phyloP scores from a whole-genome alignment of 2,329 filamentous ascomycete genomes.

The Coniochaeta pulveracea region DNA sequence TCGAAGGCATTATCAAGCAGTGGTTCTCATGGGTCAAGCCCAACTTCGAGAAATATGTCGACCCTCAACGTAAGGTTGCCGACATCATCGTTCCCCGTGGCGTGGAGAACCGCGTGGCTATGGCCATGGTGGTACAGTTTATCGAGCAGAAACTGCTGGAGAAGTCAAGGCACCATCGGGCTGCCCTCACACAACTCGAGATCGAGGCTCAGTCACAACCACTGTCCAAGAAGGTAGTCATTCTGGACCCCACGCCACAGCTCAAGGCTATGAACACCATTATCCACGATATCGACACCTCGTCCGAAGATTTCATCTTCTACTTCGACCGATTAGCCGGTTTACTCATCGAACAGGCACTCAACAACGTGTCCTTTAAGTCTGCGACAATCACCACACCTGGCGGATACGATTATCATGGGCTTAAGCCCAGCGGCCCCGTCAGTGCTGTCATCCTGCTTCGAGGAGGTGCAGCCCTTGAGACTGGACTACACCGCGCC shows the following conservation, averaged over 20 bases:
- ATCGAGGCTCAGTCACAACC: constrained; percentile 58
- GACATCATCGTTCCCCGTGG: constrained; percentile 93
- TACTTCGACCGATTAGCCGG: constrained; percentile 87
- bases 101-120: constrained; percentile 88
- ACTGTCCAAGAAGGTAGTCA: constrained; percentile 61
- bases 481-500: constrained; percentile 77
- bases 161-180: constrained; percentile 75
- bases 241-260: constrained; percentile 70
- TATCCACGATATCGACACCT: constrained; percentile 67
- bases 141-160: constrained; percentile 78
- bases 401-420: constrained; percentile 55
- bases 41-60: constrained; percentile 88
- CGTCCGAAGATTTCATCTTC: constrained; percentile 87
- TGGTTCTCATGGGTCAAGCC: constrained; percentile 97
- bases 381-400: constrained; percentile 58
- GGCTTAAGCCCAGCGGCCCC: constrained; percentile 58
- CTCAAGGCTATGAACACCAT: constrained; percentile 83
- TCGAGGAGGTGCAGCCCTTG: constrained; percentile 78
- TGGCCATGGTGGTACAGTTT: constrained; percentile 89
- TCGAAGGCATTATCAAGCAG: constrained; percentile 94
- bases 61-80: constrained; percentile 82
- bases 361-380: constrained; percentile 66
- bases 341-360: constrained; percentile 71
- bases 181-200: constrained; percentile 67
- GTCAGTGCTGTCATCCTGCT: constrained; percentile 82